Evolutionary conservation across 352 stramenopile genomes (phyloP), one percentile per base, ranked within the genome.

Genomic region (Phytophthora megakarya): DNA sequence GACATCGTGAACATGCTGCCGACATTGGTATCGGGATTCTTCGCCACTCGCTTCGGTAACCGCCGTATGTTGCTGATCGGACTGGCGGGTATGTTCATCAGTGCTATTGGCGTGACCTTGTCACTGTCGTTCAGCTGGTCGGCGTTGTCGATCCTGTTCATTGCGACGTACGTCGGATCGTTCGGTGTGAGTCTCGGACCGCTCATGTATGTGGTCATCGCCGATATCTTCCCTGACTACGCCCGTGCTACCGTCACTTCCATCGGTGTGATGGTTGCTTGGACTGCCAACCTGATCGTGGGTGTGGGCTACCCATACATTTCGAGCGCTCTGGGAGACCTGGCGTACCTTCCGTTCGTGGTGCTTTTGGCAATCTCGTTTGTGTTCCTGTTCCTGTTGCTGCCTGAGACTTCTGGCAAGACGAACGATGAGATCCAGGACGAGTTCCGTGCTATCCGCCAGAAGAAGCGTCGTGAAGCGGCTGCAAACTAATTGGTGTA

Each of bases 261-360:
- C 6, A 68, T 78, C 23, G 53, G 61, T 60, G 62, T 75, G 23
- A 57, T 73, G 26, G 58, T 76, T 51, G 66, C 63, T 28, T 85
- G 67, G 71, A 47, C 69, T 2, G 45, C 57, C 39, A 81, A 81
- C 48, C 54, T 85, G 11, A 51, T 83, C 18, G 71, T 85, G 16
- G 76, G 76, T 42, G 72, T 85, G n/a, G 74, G 67, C 25, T 85
- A 81, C 59, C 76, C 76, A 40, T 81, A 81, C 54, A 67, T 79
- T 46, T 65, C 63, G 30, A 66, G 42, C 16, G 70, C 71, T 7
- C 42, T 81, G 28, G 65, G 51, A 5, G 49, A 79, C 39, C 55
- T 75, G 26, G 60, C 58, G 11, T 85, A 75, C 40, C 11, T 81
- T 42, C 64, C 73, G 32, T 85, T 85, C 33, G 49, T 58, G 18